Evolutionary conservation across 306 rosid genomes (phyloP), one percentile per base, ranked within the genome.

Genomic region (Styphnolobium japonicum): DNA sequence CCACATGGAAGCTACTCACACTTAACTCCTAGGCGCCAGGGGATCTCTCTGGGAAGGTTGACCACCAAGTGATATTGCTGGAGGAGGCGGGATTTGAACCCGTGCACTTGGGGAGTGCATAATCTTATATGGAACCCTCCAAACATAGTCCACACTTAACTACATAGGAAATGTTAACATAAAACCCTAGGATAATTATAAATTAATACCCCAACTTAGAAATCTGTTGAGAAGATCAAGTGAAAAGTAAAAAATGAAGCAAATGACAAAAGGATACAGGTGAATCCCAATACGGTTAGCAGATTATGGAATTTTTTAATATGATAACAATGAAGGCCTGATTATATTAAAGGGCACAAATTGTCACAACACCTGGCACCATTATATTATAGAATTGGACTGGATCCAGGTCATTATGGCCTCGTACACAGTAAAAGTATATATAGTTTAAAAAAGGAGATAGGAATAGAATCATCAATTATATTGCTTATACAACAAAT

Each of bases 401-500:
- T 78, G 85, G 85, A 89, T 87, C 87, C 86, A 87, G 86, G 87
- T 83, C 89, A 83, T 19, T 33, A 37, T 23, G 19, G 75, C 61
- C 88, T 83, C 76, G 81, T 79, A 49, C 34, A 75, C 8, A 58
- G 73, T 39, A 79, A 85, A 80, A 79, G 86, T 63, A 29, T 27
- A 40, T 6, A 49, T 27, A 0, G 8, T 48, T 27, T 34, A 73
- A 22, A 21, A 80, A 67, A 73, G 49, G 39, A 48, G 53, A 77
- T 27, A 39, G 77, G 83, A 85, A 87, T 81, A 55, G 84, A 88
- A 89, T 87, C 86, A 86, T 85, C 83, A 84, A 80, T 31, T 67
- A 70, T 36, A 70, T 79, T 57, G 67, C 79, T 83, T 78, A 86
- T 68, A 52, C 67, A 56, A 37, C 46, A 77, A 62, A 73, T 57